Percentiles rank a stretch among this genome's conserved stretches.
These are phyloP conservation scores for Wickerhamomyces kurtzmanii DNA, from an alignment of 805 yeast species.

Conservation along the genomic window DNA sequence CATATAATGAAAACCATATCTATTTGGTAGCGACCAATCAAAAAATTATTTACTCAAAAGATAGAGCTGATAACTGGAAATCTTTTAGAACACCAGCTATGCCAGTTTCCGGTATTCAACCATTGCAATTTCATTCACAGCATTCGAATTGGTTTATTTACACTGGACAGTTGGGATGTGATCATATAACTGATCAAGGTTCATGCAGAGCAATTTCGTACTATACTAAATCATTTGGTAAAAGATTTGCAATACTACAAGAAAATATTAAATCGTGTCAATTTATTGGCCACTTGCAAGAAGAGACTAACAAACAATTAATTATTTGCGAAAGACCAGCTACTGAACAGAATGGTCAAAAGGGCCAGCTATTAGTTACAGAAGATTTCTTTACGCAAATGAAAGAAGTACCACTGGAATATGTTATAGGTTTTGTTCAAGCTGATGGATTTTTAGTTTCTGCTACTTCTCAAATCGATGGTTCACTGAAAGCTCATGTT, in stretches of 20 bases:
- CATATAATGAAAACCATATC: conserved; percentile 41
- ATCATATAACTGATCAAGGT: conserved; percentile 10
- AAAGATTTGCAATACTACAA: conserved; percentile 42
- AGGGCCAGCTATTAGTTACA: conserved; percentile 20
- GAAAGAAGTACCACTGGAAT: conserved; percentile 34
- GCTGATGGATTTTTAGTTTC: conserved; percentile 66
- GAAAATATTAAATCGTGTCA: conserved; percentile 52
- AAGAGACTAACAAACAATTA: conserved; percentile 35
- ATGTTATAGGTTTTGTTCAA: conserved; percentile 65
- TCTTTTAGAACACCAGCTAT: conserved; percentile 35
- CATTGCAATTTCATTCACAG: conserved; percentile 54
- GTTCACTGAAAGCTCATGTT: conserved; percentile 55
- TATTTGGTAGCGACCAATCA: conserved; percentile 13
- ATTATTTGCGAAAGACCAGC: conserved; percentile 54
- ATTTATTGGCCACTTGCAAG: conserved; percentile 50
- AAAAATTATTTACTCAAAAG: conserved; percentile 45
- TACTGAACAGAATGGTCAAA: conserved; percentile 19
- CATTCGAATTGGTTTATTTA: conserved; percentile 54
- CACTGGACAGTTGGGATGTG: conserved; percentile 55
- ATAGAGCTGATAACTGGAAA: conserved; percentile 47
- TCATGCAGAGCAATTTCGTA: conserved; percentile 50
- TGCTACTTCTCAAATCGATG: conserved; percentile 45
- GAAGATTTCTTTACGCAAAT: conserved; percentile 16
- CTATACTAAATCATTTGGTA: conserved; percentile 61
- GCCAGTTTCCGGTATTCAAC: conserved; percentile 42